Conservation (phyloP, 495 filamentous ascomycete genomes). For the Hyaloscypha bicolor region DNA sequence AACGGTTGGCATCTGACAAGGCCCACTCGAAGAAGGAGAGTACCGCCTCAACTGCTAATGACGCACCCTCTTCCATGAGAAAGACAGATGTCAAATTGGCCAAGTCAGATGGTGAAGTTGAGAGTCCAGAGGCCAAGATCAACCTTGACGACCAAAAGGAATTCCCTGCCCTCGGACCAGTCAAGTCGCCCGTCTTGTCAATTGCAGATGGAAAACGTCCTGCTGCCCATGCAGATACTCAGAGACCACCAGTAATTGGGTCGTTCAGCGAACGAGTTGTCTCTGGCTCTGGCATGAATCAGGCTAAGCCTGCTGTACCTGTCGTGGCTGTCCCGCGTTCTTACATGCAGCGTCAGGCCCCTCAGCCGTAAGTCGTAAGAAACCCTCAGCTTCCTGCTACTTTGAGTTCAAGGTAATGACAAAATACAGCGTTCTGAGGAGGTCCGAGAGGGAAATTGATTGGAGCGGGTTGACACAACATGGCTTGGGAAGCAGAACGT, state of each 20-base stretch:
- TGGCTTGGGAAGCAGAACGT: slow-evolving; percentile 14
- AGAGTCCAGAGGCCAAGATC: not conserved
- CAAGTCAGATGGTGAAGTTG: not conserved
- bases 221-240: slow-evolving; percentile 5
- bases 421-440: not conserved
- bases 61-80: slow-evolving; percentile 6
- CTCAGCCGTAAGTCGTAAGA: slow-evolving; percentile 33
- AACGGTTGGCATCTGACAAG: not conserved
- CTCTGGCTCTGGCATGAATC: slow-evolving; percentile 5
- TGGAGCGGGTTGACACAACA: not conserved
- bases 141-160: slow-evolving; percentile 10
- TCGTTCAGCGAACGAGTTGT: slow-evolving; percentile 1
- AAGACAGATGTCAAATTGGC: slow-evolving; percentile 19
- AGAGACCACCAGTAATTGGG: not conserved
- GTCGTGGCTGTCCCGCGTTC: slow-evolving; percentile 21
- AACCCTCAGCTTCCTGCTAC: slow-evolving; percentile 11
- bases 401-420: not conserved
- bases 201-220: slow-evolving; percentile 26
- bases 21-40: slow-evolving; percentile 19
- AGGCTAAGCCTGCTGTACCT: slow-evolving; percentile 10
- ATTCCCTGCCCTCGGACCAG: slow-evolving; percentile 18
- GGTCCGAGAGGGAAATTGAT: not conserved
- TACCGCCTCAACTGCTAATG: slow-evolving; percentile 3
- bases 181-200: slow-evolving; percentile 2
- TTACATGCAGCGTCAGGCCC: slow-evolving; percentile 6